Conservation (phyloP, 2,329 filamentous ascomycete species). For the Colletotrichum sp. region DNA sequence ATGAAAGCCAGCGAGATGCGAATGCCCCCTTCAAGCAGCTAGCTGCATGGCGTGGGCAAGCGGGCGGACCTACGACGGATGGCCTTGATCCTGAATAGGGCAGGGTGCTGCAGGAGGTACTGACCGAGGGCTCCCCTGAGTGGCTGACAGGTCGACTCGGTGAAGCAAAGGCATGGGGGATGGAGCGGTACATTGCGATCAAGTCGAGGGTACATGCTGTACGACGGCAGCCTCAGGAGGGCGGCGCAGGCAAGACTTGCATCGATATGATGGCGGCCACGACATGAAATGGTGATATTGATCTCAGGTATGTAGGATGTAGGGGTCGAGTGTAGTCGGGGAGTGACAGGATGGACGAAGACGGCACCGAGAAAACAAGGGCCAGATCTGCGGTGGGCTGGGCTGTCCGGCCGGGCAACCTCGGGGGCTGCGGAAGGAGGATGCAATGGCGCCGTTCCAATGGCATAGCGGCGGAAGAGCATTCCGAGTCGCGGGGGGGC, state of each 20-base stretch:
- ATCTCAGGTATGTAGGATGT: neutral
- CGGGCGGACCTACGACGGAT: neutral
- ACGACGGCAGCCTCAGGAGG: neutral
- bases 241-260: neutral
- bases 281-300: neutral
- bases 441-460: neutral
- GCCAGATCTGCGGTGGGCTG: neutral
- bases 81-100: slow-evolving; percentile 4
- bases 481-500: neutral
- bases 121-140: slow-evolving; percentile 12
- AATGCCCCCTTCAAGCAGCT: neutral
- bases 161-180: slow-evolving; percentile 7
- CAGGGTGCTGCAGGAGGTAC: slow-evolving; percentile 7
- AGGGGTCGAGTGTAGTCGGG: neutral
- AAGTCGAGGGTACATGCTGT: slow-evolving; percentile 6
- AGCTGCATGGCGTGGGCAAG: slow-evolving; percentile 5
- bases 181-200: neutral
- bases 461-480: neutral
- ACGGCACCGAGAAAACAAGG: neutral
- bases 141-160: slow-evolving; percentile 12
- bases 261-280: neutral
- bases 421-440: neutral
- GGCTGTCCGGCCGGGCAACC: neutral
- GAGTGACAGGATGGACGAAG: neutral
- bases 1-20: neutral